These are phyloP conservation scores for Apostasia ramifera DNA, from an alignment of 106 monocot species.

Conservation along the genomic window DNA sequence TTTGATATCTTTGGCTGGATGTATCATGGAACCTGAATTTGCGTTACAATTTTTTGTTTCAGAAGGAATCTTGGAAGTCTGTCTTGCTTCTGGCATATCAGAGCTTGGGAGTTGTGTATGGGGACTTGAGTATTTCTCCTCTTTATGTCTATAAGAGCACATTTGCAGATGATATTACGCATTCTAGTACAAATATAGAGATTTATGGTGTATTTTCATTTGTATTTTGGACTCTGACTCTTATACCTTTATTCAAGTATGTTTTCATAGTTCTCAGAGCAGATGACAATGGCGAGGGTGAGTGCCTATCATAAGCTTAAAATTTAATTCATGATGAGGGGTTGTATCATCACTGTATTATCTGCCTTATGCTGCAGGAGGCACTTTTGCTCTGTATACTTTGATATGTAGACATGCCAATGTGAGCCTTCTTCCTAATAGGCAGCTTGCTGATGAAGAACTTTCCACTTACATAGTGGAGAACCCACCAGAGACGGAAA, in stretches of 20 bases:
- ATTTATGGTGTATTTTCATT: slow-evolving; percentile 62
- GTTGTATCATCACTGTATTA: not conserved
- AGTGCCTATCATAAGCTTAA: not conserved
- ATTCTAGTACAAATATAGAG: slow-evolving; percentile 59
- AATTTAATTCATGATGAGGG: not conserved
- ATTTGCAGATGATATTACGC: slow-evolving; percentile 57
- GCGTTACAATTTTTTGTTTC: not conserved
- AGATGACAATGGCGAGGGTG: slow-evolving; percentile 68
- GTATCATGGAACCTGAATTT: not conserved
- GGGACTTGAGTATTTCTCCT: slow-evolving; percentile 63
- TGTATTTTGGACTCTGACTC: slow-evolving; percentile 62
- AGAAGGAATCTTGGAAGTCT: slow-evolving; percentile 54
- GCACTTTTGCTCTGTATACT: slow-evolving; percentile 74
- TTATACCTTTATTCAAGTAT: slow-evolving; percentile 60
- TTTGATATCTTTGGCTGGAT: not conserved
- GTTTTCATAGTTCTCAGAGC: slow-evolving; percentile 74
- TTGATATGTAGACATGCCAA: slow-evolving; percentile 58
- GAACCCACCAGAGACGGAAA: slow-evolving; percentile 21
- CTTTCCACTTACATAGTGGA: slow-evolving; percentile 67
- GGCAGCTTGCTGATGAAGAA: slow-evolving; percentile 59
- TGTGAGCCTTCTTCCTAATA: slow-evolving; percentile 57
- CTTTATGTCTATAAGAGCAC: slow-evolving; percentile 73
- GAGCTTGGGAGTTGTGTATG: slow-evolving; percentile 65
- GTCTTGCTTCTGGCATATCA: slow-evolving; percentile 59
- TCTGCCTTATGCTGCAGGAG: slow-evolving; percentile 28